Percentiles rank a stretch among this genome's conserved stretches.
Conservation (phyloP, 352 stramenopile species). For the Phytopythium montanum region DNA sequence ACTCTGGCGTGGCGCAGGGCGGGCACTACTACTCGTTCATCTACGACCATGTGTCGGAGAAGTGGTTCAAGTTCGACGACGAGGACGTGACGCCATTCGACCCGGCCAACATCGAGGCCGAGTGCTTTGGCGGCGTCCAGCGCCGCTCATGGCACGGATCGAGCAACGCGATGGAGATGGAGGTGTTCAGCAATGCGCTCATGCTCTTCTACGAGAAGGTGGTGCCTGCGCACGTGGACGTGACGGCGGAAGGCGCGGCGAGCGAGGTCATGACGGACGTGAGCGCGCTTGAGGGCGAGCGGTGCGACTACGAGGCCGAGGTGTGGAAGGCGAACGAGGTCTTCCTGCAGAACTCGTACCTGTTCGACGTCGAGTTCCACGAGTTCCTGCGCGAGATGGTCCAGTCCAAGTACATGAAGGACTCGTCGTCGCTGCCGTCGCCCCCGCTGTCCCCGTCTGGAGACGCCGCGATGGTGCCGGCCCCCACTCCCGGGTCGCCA, state of each 20-base stretch:
- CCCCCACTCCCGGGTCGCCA: constrained; percentile 14
- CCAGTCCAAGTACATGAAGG: constrained; percentile 77
- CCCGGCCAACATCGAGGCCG: constrained; percentile 92
- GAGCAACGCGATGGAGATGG: constrained; percentile 95
- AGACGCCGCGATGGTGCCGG: constrained; percentile 13
- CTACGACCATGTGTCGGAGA: constrained; percentile 85
- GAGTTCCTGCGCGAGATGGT: constrained; percentile 91
- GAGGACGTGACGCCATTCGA: constrained; percentile 99
- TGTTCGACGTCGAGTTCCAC: constrained; percentile 96
- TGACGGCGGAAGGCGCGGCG: constrained; percentile 16
- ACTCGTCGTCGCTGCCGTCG: constrained; percentile 14
- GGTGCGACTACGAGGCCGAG: constrained; percentile 86
- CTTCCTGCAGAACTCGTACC: constrained; percentile 94
- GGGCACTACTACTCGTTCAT: constrained; percentile 98
- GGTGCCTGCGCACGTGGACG: constrained; percentile 38
- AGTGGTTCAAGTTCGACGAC: constrained; percentile 99
- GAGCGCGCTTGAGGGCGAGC: constrained; percentile 20
- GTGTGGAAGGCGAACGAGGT: constrained; percentile 94
- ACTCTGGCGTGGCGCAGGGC: constrained; percentile 97
- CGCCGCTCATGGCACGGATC: constrained; percentile 92
- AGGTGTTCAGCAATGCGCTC: constrained; percentile 97
- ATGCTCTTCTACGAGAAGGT: constrained; percentile 99
- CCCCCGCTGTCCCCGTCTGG: constrained; percentile 12
- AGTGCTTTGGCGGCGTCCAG: constrained; percentile 98
- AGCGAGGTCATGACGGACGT: constrained; percentile 22